A percentile compares a stretch with the other conserved stretches of the same genome.
Conservation (phyloP, 1,284 basidiomycete genomes). For the Neotropicomus parvogracilis region DNA sequence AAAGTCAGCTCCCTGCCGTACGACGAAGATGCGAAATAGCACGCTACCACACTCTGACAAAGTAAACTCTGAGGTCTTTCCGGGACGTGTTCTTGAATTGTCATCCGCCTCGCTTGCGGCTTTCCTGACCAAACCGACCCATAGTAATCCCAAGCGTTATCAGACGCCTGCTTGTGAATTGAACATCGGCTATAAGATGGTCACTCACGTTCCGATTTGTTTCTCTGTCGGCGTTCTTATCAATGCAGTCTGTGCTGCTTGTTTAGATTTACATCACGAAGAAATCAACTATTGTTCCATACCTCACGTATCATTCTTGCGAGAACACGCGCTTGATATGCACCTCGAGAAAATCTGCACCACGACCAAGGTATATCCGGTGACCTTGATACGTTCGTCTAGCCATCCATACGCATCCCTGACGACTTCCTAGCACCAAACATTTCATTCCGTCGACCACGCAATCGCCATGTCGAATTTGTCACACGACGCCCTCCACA, state of each 20-base stretch:
- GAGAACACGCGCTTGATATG: conserved; percentile 42
- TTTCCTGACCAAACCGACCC: conserved; percentile 17
- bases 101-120: conserved; percentile 16
- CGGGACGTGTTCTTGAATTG: conserved; percentile 37
- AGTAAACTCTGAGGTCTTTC: conserved; percentile 33
- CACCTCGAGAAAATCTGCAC: conserved; percentile 45
- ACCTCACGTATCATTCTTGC: conserved; percentile 43
- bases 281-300: neutral
- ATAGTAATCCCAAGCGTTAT: conserved; percentile 41
- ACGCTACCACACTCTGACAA: conserved; percentile 42
- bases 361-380: conserved; percentile 33
- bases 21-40: neutral
- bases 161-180: neutral
- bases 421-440: conserved; percentile 19
- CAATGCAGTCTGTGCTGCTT: conserved; percentile 22
- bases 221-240: conserved; percentile 25
- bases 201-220: conserved; percentile 24
- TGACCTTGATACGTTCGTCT: conserved; percentile 37
- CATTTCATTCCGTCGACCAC: conserved; percentile 13
- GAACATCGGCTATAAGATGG: fast-evolving
- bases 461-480: conserved; percentile 29
- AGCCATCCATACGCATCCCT: conserved; percentile 42
- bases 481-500: conserved; percentile 17
- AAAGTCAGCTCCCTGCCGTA: neutral
- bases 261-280: neutral